Evolutionary conservation across 306 rosid genomes (phyloP).

Genomic region (Coriaria nepalensis): DNA sequence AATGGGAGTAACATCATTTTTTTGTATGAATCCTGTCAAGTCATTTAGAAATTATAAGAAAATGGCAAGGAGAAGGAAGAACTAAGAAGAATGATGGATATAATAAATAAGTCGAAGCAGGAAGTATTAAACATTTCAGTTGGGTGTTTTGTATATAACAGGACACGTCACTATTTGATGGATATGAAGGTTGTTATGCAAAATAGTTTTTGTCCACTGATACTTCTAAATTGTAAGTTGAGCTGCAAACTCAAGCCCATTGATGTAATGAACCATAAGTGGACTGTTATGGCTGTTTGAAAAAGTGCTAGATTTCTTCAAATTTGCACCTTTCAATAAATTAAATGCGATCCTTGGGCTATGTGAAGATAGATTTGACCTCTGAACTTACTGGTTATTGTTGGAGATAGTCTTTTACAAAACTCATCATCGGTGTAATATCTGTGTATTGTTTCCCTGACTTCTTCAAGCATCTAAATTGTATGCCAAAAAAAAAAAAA

Average conservation of each 20-base stretch:
- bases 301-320: neutral
- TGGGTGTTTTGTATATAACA: too few relatives aligned
- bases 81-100: too few relatives aligned
- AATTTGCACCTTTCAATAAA: constrained; percentile 1
- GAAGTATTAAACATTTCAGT: too few relatives aligned
- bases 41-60: too few relatives aligned
- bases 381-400: too few relatives aligned
- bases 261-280: neutral
- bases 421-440: too few relatives aligned
- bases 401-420: too few relatives aligned
- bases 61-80: too few relatives aligned
- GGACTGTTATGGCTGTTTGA: neutral
- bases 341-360: neutral
- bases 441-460: neutral
- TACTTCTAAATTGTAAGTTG: neutral
- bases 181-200: neutral
- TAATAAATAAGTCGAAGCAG: too few relatives aligned
- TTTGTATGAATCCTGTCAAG: too few relatives aligned
- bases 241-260: neutral
- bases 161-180: too few relatives aligned
- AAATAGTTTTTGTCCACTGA: neutral
- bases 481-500: constrained; percentile 6
- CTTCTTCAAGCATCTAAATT: constrained; percentile 1
- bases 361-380: neutral
- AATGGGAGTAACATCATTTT: too few relatives aligned